These are phyloP conservation scores for Cyberlindnera veronae DNA, from an alignment of 805 yeast genomes.

Conservation along the genomic window DNA sequence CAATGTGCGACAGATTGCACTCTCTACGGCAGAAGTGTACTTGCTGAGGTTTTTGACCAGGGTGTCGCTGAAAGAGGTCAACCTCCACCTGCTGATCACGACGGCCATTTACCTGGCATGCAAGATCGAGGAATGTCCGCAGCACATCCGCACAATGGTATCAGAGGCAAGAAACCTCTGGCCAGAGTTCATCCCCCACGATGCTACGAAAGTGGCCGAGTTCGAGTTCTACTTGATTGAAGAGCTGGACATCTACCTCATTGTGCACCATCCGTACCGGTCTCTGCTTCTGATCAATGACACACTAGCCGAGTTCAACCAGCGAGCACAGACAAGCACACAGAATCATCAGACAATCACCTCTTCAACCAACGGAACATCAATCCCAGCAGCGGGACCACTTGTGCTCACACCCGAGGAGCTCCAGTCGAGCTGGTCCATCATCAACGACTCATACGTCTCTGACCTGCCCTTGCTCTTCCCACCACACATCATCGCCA, in stretches of 20 bases:
- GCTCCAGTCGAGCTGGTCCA: constrained; percentile 82
- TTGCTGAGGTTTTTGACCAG: constrained; percentile 70
- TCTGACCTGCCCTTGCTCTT: constrained; percentile 79
- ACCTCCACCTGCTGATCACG: constrained; percentile 75
- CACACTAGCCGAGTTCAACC: constrained; percentile 25
- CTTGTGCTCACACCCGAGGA: constrained; percentile 55
- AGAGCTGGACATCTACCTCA: constrained; percentile 69
- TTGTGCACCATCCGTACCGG: constrained; percentile 75
- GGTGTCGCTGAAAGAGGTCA: constrained; percentile 75
- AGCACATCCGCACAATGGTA: constrained; percentile 79
- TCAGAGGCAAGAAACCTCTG: constrained; percentile 84
- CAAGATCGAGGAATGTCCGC: constrained; percentile 94
- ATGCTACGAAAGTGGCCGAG: constrained; percentile 87
- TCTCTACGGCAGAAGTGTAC: constrained; percentile 88
- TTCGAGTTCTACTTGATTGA: constrained; percentile 92
- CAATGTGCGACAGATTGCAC: constrained; percentile 73
- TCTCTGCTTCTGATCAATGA: constrained; percentile 52
- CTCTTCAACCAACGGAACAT: background rate
- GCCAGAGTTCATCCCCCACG: constrained; percentile 95
- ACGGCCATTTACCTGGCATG: constrained; percentile 87
- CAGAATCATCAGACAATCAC: background rate
- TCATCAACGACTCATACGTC: constrained; percentile 83
- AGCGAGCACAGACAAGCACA: constrained; percentile 1
- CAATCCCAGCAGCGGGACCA: constrained; percentile 3
- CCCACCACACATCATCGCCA: constrained; percentile 88